A percentile compares a stretch with the other conserved stretches of the same genome.
These are phyloP conservation scores for Candida pseudoviswanathii DNA, from an alignment of 1,139 yeast species.

Conservation along the genomic window DNA sequence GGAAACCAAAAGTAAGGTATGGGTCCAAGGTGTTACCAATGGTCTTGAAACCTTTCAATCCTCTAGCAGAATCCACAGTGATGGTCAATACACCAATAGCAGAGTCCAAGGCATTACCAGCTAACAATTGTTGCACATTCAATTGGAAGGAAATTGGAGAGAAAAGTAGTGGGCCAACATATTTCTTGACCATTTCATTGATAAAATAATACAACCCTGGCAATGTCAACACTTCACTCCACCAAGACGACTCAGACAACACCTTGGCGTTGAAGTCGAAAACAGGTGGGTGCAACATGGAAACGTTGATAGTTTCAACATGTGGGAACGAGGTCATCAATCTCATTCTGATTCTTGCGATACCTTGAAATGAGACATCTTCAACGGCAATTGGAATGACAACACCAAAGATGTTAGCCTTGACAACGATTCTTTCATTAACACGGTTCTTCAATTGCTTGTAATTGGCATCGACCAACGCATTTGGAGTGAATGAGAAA, in stretches of 20 bases:
- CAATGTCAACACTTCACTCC: constrained; percentile 81
- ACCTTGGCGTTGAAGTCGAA: constrained; percentile 79
- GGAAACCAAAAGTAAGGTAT: constrained; percentile 72
- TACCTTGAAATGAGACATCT: constrained; percentile 64
- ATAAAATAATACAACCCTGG: constrained; percentile 87
- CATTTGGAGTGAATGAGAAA: constrained; percentile 87
- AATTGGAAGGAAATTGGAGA: constrained; percentile 90
- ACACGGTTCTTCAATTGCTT: constrained; percentile 83
- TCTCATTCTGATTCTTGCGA: constrained; percentile 78
- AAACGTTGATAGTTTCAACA: constrained; percentile 83
- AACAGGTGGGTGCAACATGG: constrained; percentile 81
- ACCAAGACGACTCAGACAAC: constrained; percentile 74
- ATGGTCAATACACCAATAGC: constrained; percentile 86
- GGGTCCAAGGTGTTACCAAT: constrained; percentile 87
- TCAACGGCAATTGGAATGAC: constrained; percentile 65
- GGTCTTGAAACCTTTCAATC: constrained; percentile 67
- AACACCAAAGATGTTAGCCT: constrained; percentile 66
- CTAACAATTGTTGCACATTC: constrained; percentile 85
- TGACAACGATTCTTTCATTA: constrained; percentile 76
- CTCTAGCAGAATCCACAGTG: constrained; percentile 65
- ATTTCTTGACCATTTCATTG: constrained; percentile 81
- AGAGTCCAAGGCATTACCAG: constrained; percentile 79
- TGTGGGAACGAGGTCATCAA: constrained; percentile 93
- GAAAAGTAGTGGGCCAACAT: constrained; percentile 83
- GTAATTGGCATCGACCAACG: constrained; percentile 75